Evolutionary conservation across 495 filamentous ascomycete species (phyloP).

Genomic region (Penicillium bovifimosum): DNA sequence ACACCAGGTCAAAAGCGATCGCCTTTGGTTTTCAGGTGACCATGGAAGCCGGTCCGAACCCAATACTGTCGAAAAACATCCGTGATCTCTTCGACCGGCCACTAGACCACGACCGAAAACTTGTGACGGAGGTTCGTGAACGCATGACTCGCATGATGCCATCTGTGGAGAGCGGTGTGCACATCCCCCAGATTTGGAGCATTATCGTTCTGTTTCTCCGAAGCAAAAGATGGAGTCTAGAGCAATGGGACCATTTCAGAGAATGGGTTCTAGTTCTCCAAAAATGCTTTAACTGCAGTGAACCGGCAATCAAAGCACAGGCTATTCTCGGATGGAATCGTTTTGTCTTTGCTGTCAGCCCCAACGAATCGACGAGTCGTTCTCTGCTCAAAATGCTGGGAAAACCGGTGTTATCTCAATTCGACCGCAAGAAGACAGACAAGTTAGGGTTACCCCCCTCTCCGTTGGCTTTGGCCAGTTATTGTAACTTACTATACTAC

Average conservation of each 20-base stretch:
- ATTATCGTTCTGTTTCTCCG: slow-evolving; percentile 71
- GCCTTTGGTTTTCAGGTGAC: slow-evolving; percentile 63
- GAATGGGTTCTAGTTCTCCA: slow-evolving; percentile 74
- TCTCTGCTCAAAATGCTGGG: slow-evolving; percentile 61
- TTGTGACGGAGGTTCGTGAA: slow-evolving; percentile 57
- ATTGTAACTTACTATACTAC: slow-evolving; percentile 82
- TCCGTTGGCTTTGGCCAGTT: slow-evolving; percentile 58
- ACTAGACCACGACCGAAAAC: slow-evolving; percentile 52
- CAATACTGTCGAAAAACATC: slow-evolving; percentile 56
- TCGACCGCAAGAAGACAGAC: slow-evolving; percentile 56
- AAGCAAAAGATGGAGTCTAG: slow-evolving; percentile 51
- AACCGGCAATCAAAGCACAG: slow-evolving; percentile 63
- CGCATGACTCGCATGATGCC: slow-evolving; percentile 66
- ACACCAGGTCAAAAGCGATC: slow-evolving; percentile 70
- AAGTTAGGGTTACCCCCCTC: slow-evolving; percentile 52
- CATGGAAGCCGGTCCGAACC: slow-evolving; percentile 58
- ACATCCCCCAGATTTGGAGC: slow-evolving; percentile 88
- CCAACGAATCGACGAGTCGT: slow-evolving; percentile 53
- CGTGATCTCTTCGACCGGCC: slow-evolving; percentile 58
- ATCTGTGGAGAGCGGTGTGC: slow-evolving; percentile 53
- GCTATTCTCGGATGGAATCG: slow-evolving; percentile 81
- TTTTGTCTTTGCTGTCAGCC: slow-evolving; percentile 64
- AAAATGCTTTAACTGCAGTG: slow-evolving; percentile 75
- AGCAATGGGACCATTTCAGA: slow-evolving; percentile 66
- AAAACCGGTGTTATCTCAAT: slow-evolving; percentile 62